Evolutionary conservation across 306 rosid species (phyloP).

Genomic region (Albizia julibrissin): DNA sequence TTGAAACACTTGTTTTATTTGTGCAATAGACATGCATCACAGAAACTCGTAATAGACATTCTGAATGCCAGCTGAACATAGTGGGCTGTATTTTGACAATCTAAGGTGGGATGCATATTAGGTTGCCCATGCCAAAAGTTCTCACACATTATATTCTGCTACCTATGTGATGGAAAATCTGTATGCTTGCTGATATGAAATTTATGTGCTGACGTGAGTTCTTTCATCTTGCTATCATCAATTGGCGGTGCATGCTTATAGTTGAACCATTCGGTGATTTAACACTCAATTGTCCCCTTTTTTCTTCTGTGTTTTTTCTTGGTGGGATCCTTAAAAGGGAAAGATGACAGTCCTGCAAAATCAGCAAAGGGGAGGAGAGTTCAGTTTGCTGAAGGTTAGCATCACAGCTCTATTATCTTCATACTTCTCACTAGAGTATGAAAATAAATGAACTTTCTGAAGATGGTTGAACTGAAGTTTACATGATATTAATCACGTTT

Average conservation of each 20-base stretch:
- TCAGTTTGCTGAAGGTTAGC: slow-evolving; percentile 72
- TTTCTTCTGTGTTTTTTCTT: not conserved
- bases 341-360: slow-evolving; percentile 72
- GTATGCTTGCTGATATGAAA: slow-evolving; percentile 20
- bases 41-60: not conserved
- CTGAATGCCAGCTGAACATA: not conserved
- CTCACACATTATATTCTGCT: not conserved
- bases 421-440: slow-evolving; percentile 22
- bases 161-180: not conserved
- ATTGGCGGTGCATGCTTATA: slow-evolving; percentile 13
- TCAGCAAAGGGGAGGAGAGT: slow-evolving; percentile 68
- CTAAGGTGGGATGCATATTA: not conserved
- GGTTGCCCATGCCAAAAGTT: not conserved
- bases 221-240: slow-evolving; percentile 4
- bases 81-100: slow-evolving; percentile 22
- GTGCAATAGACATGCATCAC: not conserved
- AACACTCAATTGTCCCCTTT: slow-evolving; percentile 2
- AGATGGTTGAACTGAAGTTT: slow-evolving; percentile 22
- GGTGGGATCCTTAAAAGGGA: slow-evolving; percentile 66
- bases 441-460: slow-evolving; percentile 14
- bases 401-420: slow-evolving; percentile 7
- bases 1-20: too few relatives aligned
- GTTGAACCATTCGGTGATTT: slow-evolving; percentile 26
- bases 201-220: slow-evolving; percentile 1
- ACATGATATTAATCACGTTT: slow-evolving; percentile 15